Percentiles rank a stretch among this genome's conserved stretches.
phyloP scores from a whole-genome alignment of 2,329 filamentous ascomycete genomes.

The Rhinocladiella similis region DNA sequence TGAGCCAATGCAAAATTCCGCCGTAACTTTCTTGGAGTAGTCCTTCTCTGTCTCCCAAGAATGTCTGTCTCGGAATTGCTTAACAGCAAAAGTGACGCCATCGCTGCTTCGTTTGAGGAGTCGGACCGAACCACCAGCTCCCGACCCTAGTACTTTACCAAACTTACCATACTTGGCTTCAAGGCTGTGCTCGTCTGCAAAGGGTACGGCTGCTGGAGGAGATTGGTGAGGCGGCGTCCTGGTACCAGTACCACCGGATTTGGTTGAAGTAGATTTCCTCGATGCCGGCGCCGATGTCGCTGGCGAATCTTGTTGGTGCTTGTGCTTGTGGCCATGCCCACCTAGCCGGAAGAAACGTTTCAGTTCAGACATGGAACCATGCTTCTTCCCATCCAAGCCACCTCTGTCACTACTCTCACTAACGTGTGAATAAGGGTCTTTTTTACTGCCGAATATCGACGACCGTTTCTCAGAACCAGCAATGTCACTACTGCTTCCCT shows the following conservation, averaged over 20 bases:
- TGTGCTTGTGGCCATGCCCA: slow-evolving; percentile 59
- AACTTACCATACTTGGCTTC: slow-evolving; percentile 94
- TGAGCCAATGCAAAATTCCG: slow-evolving; percentile 96
- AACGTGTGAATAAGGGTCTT: slow-evolving; percentile 52
- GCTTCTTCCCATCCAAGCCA: slow-evolving; percentile 51
- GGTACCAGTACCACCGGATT: slow-evolving; percentile 40
- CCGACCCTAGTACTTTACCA: slow-evolving; percentile 88
- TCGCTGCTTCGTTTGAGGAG: slow-evolving; percentile 93
- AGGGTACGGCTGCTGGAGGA: slow-evolving; percentile 63
- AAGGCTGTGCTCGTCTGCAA: slow-evolving; percentile 89
- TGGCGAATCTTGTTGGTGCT: slow-evolving; percentile 60
- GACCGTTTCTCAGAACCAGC: slow-evolving; percentile 49
- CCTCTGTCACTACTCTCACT: slow-evolving; percentile 41
- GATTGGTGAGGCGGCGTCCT: slow-evolving; percentile 57
- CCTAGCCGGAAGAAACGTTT: slow-evolving; percentile 95
- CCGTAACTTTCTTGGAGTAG: slow-evolving; percentile 96
- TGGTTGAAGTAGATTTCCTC: slow-evolving; percentile 52
- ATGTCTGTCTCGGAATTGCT: slow-evolving; percentile 91
- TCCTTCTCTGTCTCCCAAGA: slow-evolving; percentile 92
- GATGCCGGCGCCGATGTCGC: slow-evolving; percentile 51
- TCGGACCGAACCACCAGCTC: slow-evolving; percentile 90
- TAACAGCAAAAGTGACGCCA: slow-evolving; percentile 91
- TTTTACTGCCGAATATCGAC: slow-evolving; percentile 55
- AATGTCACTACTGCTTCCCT: slow-evolving; percentile 45
- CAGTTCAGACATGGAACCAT: slow-evolving; percentile 88